A percentile compares a stretch with the other conserved stretches of the same genome.
phyloP scores from a whole-genome alignment of 2,329 filamentous ascomycete genomes.

The Colletotrichum horii region DNA sequence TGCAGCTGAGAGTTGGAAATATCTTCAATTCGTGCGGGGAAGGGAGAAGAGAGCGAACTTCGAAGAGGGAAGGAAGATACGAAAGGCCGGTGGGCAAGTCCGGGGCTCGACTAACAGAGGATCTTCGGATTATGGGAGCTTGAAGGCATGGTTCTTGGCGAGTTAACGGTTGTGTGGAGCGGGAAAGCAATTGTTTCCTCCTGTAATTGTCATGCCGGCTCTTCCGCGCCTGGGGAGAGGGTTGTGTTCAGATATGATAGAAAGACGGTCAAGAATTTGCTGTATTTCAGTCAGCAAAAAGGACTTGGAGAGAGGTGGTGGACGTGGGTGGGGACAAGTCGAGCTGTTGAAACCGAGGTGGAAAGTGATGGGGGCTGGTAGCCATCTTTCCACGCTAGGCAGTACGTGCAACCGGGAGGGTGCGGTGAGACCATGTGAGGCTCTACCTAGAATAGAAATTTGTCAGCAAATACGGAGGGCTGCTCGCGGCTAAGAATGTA shows the following conservation, averaged over 20 bases:
- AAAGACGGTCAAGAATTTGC: too few relatives aligned
- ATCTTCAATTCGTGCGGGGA: background rate
- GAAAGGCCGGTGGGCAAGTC: too few relatives aligned
- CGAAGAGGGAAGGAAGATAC: background rate
- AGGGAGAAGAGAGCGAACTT: background rate
- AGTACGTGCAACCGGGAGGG: too few relatives aligned
- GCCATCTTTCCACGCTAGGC: too few relatives aligned
- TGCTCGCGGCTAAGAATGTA: background rate
- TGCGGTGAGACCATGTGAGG: background rate
- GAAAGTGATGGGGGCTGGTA: too few relatives aligned
- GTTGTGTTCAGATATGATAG: too few relatives aligned
- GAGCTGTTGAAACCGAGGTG: background rate
- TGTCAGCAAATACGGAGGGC: background rate
- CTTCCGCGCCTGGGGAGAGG: too few relatives aligned
- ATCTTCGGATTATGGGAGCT: slow-evolving; percentile 51
- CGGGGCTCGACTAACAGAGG: slow-evolving; percentile 43
- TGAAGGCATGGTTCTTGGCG: slow-evolving; percentile 42
- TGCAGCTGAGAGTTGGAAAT: background rate
- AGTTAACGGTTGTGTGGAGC: background rate
- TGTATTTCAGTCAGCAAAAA: too few relatives aligned
- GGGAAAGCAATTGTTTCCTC: too few relatives aligned
- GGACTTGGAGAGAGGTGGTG: background rate
- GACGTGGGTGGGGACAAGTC: background rate
- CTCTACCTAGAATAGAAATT: background rate
- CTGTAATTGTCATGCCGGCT: too few relatives aligned